These are phyloP conservation scores for Urtica urens DNA, from an alignment of 306 rosid genomes.

Conservation along the genomic window DNA sequence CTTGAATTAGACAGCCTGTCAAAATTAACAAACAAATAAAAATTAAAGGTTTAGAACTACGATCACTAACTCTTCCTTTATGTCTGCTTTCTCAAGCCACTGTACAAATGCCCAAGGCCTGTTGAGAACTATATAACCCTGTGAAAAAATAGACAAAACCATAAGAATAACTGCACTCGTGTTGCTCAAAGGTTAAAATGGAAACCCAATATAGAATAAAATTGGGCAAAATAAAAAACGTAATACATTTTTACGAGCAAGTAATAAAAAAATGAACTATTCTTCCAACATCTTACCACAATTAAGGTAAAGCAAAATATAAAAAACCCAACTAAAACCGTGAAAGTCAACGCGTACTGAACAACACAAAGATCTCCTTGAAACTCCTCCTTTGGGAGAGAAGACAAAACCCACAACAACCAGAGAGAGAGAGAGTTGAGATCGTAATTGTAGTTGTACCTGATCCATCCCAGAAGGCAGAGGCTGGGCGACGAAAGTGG, in stretches of 20 bases:
- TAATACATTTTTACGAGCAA: too few species aligned
- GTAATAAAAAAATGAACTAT: too few species aligned
- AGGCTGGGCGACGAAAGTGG: conserved; percentile 96
- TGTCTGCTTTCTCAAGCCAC: conserved; percentile 86
- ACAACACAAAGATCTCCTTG: too few species aligned
- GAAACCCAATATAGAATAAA: too few species aligned
- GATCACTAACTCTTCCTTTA: conserved; percentile 82
- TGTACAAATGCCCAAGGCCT: conserved; percentile 99
- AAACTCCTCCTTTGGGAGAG: neutral
- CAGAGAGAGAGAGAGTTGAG: neutral
- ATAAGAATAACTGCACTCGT: too few species aligned
- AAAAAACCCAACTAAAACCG: neutral
- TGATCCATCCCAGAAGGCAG: conserved; percentile 89
- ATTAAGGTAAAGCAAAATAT: neutral
- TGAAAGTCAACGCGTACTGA: neutral
- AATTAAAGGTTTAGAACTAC: too few species aligned
- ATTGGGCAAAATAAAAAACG: too few species aligned
- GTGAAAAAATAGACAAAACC: conserved; percentile 10
- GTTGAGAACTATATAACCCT: conserved; percentile 98
- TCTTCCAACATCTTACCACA: neutral
- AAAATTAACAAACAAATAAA: conserved; percentile 10
- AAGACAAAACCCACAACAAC: neutral
- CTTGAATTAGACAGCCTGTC: neutral
- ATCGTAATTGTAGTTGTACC: conserved; percentile 35
- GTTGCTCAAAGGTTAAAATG: too few species aligned